Base-by-base conservation (phyloP, 495 filamentous ascomycete species). In the Ramalina peruviana region DNA sequence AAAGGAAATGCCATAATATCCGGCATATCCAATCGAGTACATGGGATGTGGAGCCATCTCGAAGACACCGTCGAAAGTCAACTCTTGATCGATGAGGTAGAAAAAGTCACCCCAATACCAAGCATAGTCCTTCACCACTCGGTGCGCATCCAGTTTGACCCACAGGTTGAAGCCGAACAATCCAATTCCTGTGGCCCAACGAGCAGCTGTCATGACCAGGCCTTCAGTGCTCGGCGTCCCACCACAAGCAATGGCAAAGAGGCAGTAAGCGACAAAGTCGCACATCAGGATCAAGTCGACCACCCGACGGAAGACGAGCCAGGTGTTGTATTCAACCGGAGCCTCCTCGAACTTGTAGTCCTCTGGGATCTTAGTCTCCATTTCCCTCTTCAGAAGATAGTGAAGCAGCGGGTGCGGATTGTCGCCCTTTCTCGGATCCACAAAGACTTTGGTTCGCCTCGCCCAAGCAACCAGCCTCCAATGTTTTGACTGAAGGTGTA, bases 21-120 rank as follows among this genome's bases (percentile, higher is more conserved):
- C 92, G 21, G 88, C 87, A 66, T 98, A 98, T 27, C 92, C 92
- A 58, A 98, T 88, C 40, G 89, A 94, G 70, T 98, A 98, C 92
- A 98, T 98, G 38, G 92, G 92, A 64, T 98, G 92, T 21, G 92
- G 92, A 41, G 93, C 92, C 85, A 98, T 94, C 67, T 98, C 92
- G 62, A 96, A 98, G 48, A 97, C 90, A 43, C 93, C 93, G 61
- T 98, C 93, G 56, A 98, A 97, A 30, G 92, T 96, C 60, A 98
- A 73, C 62, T 96, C 86, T 62, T 96, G 88, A 64, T 98, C 93
- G 61, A 97, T 87, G 63, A 98, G 81, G 69, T 86, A 98, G 73
- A 98, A 98, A 69, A 97, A 98, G 61, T 98, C 92, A 47, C 92
- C 92, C 92, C 92, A 98, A 68, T 97, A 98, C 92, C 92, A 98